phyloP scores from a whole-genome alignment of 352 stramenopile species.

The Globisporangium lucens region DNA sequence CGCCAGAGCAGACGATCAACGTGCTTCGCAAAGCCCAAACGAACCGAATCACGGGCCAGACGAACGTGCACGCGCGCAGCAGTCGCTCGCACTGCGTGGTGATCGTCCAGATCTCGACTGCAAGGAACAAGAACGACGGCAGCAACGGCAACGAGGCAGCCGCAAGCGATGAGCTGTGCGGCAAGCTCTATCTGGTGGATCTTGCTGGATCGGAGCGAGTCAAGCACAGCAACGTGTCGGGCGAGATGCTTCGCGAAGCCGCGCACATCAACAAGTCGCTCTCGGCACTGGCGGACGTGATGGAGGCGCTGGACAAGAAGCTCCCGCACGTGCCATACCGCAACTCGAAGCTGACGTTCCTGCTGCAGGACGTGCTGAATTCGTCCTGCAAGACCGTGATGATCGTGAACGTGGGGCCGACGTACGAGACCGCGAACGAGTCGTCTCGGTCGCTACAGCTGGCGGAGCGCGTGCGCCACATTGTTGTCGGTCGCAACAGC shows the following conservation, averaged over 20 bases:
- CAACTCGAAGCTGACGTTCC: slow-evolving; percentile 98
- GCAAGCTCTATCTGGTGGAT: slow-evolving; percentile 92
- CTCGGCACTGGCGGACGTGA: slow-evolving; percentile 91
- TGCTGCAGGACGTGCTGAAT: slow-evolving; percentile 93
- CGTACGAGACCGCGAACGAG: slow-evolving; percentile 77
- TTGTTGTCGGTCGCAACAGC: slow-evolving; percentile 75
- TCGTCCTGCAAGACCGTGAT: slow-evolving; percentile 92
- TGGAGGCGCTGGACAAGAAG: slow-evolving; percentile 91
- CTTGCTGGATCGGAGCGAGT: slow-evolving; percentile 91
- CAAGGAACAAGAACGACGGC: slow-evolving; percentile 6
- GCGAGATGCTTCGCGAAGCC: slow-evolving; percentile 77
- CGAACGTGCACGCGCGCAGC: slow-evolving; percentile 87
- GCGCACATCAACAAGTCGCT: slow-evolving; percentile 90
- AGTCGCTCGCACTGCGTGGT: slow-evolving; percentile 93
- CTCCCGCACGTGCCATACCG: slow-evolving; percentile 93
- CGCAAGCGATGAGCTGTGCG: slow-evolving; percentile 53
- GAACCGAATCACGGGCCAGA: slow-evolving; percentile 83
- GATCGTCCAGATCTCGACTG: slow-evolving; percentile 87
- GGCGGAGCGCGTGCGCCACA: slow-evolving; percentile 74
- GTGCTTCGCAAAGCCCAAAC: slow-evolving; percentile 61
- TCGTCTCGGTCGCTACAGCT: slow-evolving; percentile 88
- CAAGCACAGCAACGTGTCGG: slow-evolving; percentile 87
- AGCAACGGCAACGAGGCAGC: slow-evolving; percentile 32
- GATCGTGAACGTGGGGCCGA: slow-evolving; percentile 91
- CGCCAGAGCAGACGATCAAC: slow-evolving; percentile 63